A percentile compares a stretch with the other conserved stretches of the same genome.
Evolutionary conservation across 164 flowering plant species (phyloP).

Genomic region (Tinospora cordifolia): DNA sequence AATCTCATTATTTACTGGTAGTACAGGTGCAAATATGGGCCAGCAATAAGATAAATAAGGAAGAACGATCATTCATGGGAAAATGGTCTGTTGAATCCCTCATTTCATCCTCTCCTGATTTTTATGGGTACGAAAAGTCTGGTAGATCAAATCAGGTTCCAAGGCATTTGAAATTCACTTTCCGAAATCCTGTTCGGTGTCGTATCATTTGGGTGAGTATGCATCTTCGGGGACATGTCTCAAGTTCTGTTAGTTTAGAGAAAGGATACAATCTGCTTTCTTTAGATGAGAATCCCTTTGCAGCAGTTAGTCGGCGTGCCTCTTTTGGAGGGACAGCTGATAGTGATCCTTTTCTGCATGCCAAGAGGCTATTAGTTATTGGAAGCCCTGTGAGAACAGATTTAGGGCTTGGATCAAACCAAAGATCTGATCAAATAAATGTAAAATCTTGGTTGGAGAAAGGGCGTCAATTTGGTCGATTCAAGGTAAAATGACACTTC

Average conservation of each 20-base stretch:
- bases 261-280: conserved; percentile 61
- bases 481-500: conserved; percentile 43
- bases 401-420: conserved; percentile 29
- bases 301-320: conserved; percentile 51
- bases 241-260: conserved; percentile 66
- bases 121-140: conserved; percentile 61
- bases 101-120: conserved; percentile 57
- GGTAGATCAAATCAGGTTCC: conserved; percentile 33
- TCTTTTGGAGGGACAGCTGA: conserved; percentile 63
- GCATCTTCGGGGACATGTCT: conserved; percentile 55
- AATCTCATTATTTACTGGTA: conserved; percentile 9
- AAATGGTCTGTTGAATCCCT: conserved; percentile 85
- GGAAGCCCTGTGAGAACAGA: conserved; percentile 58
- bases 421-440: conserved; percentile 47
- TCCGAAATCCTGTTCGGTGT: conserved; percentile 70
- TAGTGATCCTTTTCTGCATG: conserved; percentile 76
- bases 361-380: conserved; percentile 64
- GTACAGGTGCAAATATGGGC: conserved; percentile 95
- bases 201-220: conserved; percentile 88
- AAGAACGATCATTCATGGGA: conserved; percentile 73
- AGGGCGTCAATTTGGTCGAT: conserved; percentile 65
- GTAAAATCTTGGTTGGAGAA: conserved; percentile 62
- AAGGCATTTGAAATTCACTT: conserved; percentile 70
- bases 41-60: conserved; percentile 72
- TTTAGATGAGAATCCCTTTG: conserved; percentile 75